Conservation (phyloP, 2,329 filamentous ascomycete species). For the Penicillium hordei region DNA sequence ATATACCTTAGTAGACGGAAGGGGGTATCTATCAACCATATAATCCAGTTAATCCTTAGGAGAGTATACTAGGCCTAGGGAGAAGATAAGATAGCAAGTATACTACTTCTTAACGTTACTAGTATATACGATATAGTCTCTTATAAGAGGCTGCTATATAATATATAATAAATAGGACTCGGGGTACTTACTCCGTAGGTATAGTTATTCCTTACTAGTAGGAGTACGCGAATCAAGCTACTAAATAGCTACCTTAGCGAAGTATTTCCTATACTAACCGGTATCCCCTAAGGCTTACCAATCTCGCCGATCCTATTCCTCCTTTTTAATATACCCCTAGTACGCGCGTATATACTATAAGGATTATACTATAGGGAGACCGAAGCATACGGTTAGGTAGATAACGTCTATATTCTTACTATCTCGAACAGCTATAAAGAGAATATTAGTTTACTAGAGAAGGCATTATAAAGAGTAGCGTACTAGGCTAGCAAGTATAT, state of each 20-base stretch:
- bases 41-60: slow-evolving; percentile 2
- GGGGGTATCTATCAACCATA: slow-evolving; percentile 1
- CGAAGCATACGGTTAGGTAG: too few species aligned
- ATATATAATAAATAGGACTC: neutral
- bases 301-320: slow-evolving; percentile 13
- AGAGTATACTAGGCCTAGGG: neutral
- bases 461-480: too few species aligned
- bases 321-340: too few species aligned
- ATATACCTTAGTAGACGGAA: neutral
- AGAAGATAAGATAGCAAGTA: neutral
- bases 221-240: neutral
- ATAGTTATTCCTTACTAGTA: neutral
- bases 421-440: too few species aligned
- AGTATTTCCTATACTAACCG: neutral
- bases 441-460: too few species aligned
- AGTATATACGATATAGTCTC: neutral
- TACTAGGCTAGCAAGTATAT: too few species aligned
- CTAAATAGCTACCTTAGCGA: neutral
- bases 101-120: slow-evolving; percentile 1
- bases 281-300: slow-evolving; percentile 1
- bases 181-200: neutral
- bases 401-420: too few species aligned
- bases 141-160: neutral
- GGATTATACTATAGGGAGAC: too few species aligned
- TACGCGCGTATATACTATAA: too few species aligned